A percentile compares a stretch with the other conserved stretches of the same genome.
phyloP scores from a whole-genome alignment of 1,284 basidiomycete genomes.

The Sphaerobolus stellatus region DNA sequence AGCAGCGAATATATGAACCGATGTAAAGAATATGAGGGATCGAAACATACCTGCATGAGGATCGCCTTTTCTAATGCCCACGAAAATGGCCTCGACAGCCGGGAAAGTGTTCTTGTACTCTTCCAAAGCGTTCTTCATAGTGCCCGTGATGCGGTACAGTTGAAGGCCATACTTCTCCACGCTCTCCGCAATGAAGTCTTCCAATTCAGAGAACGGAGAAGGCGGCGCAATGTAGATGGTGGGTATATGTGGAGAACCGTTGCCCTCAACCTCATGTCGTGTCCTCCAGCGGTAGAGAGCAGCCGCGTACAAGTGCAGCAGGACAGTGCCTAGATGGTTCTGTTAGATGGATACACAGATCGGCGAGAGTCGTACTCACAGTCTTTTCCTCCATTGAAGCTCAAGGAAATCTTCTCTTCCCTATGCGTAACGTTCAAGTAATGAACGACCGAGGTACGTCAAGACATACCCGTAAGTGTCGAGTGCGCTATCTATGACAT shows the following conservation, averaged over 20 bases:
- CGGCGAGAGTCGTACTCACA: slow-evolving; percentile 55
- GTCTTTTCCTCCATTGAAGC: slow-evolving; percentile 98
- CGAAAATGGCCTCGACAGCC: slow-evolving; percentile 76
- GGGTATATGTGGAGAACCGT: slow-evolving; percentile 51
- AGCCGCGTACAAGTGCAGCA: slow-evolving; percentile 86
- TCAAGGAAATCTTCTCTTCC: slow-evolving; percentile 72
- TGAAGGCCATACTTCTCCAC: slow-evolving; percentile 74
- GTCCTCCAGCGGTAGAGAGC: slow-evolving; percentile 48
- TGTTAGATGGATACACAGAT: too few relatives aligned
- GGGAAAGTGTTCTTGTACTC: slow-evolving; percentile 70
- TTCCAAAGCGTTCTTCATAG: slow-evolving; percentile 81
- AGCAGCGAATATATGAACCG: slow-evolving; percentile 30
- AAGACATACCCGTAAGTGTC: slow-evolving; percentile 67
- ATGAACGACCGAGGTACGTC: background rate
- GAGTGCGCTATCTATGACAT: slow-evolving; percentile 75
- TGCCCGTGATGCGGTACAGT: slow-evolving; percentile 68
- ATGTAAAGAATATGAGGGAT: background rate
- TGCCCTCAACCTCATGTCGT: slow-evolving; percentile 22
- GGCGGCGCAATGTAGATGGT: slow-evolving; percentile 89
- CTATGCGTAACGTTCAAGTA: slow-evolving; percentile 34
- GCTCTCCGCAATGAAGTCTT: slow-evolving; percentile 76
- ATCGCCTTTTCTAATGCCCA: slow-evolving; percentile 86
- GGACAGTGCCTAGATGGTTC: slow-evolving; percentile 76
- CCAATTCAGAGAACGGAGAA: slow-evolving; percentile 84
- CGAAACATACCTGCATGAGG: slow-evolving; percentile 82